Base-by-base conservation (phyloP, 164 flowering plant genomes). In the Annona squamosa region DNA sequence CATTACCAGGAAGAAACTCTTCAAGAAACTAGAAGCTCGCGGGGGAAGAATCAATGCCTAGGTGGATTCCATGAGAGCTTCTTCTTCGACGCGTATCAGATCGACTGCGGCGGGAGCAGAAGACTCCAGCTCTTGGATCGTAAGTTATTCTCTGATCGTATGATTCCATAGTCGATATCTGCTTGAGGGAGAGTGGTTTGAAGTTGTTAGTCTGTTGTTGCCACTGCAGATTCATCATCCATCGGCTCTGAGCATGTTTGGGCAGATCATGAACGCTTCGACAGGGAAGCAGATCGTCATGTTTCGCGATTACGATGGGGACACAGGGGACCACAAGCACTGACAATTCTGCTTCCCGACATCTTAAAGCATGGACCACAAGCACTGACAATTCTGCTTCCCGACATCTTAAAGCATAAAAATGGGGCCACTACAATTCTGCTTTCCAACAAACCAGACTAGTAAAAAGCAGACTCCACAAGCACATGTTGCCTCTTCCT, bases 301-400 rank as follows among this genome's bases (percentile, higher is more conserved):
- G 94, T 93, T 93, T 59, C 68, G 91, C 9, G 98, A 93, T 71
- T 93, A 93, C 47, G 98, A 93, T 46, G 98, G 98, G n/a, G n/a
- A n/a, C n/a, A n/a, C n/a, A n/a, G n/a, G n/a, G n/a, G n/a, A n/a
- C n/a, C n/a, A n/a, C n/a, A n/a, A n/a, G n/a, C n/a, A n/a, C n/a
- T n/a, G n/a, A n/a, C n/a, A n/a, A n/a, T n/a, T n/a, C n/a, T n/a
- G n/a, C n/a, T n/a, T n/a, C n/a, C n/a, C n/a, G n/a, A n/a, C n/a
- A n/a, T n/a, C n/a, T n/a, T n/a, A n/a, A n/a, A n/a, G n/a, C n/a
- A n/a, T n/a, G n/a, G n/a, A n/a, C n/a, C n/a, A n/a, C n/a, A n/a
- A n/a, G n/a, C n/a, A n/a, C n/a, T n/a, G n/a, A n/a, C n/a, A n/a
- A n/a, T n/a, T n/a, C n/a, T n/a, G n/a, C n/a, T n/a, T n/a, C n/a